A percentile compares a stretch with the other conserved stretches of the same genome.
Conservation (phyloP, 495 filamentous ascomycete genomes). For the Aspergillus mulundensis region DNA sequence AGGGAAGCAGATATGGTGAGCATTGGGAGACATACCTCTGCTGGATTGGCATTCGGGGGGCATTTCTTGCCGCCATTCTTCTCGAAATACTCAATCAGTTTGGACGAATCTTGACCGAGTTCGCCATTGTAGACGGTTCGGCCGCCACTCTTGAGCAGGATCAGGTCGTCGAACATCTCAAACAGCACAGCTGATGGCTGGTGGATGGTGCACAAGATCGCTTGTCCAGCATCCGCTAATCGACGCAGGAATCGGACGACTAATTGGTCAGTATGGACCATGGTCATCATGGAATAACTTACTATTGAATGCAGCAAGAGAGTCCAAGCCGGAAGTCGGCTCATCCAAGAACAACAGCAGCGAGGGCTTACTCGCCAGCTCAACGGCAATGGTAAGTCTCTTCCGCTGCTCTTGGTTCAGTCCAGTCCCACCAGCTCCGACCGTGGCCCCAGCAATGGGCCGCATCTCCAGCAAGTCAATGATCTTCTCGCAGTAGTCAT, state of each 20-base stretch:
- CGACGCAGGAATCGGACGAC: slow-evolving; percentile 60
- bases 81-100: slow-evolving; percentile 61
- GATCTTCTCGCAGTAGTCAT: slow-evolving; percentile 58
- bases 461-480: slow-evolving; percentile 59
- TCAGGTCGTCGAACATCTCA: slow-evolving; percentile 67
- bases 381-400: slow-evolving; percentile 63
- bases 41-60: slow-evolving; percentile 55
- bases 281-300: neutral
- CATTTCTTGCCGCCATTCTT: slow-evolving; percentile 57
- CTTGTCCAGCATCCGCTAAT: slow-evolving; percentile 64
- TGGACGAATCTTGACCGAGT: slow-evolving; percentile 50
- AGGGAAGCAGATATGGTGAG: too few relatives aligned
- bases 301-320: slow-evolving; percentile 58
- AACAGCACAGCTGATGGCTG: slow-evolving; percentile 73
- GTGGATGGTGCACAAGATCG: slow-evolving; percentile 76
- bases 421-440: slow-evolving; percentile 51
- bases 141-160: slow-evolving; percentile 67
- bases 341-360: slow-evolving; percentile 73
- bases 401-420: slow-evolving; percentile 62
- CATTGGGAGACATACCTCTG: slow-evolving; percentile 46
- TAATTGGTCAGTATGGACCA: neutral
- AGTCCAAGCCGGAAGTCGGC: slow-evolving; percentile 72
- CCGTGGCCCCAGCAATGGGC: slow-evolving; percentile 50
- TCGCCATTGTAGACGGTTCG: slow-evolving; percentile 68
- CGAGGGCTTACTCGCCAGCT: slow-evolving; percentile 63